Conservation (phyloP, 2,329 filamentous ascomycete genomes). For the Gyromitra esculenta region DNA sequence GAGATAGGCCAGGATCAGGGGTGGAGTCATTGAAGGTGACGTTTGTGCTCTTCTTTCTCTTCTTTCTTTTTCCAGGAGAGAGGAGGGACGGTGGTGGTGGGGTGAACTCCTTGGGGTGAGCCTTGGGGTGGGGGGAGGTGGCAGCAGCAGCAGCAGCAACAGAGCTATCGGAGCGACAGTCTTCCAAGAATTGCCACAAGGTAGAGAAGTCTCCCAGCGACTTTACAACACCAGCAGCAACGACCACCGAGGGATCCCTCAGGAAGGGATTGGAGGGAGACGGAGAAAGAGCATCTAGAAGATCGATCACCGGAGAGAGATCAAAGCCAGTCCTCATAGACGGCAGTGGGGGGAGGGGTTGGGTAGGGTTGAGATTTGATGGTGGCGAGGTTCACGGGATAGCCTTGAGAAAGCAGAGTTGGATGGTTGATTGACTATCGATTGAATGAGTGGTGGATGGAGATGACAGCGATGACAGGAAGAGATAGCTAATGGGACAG, state of each 20-base stretch:
- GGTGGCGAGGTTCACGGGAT: neutral
- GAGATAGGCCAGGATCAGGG: slow-evolving; percentile 2
- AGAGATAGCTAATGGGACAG: neutral
- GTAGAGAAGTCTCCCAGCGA: slow-evolving; percentile 51
- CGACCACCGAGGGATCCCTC: slow-evolving; percentile 18
- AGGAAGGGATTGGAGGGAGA: slow-evolving; percentile 20
- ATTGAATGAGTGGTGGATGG: neutral
- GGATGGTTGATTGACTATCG: neutral
- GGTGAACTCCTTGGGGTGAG: slow-evolving; percentile 13
- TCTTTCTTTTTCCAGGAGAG: slow-evolving; percentile 13
- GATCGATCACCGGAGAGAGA: slow-evolving; percentile 47
- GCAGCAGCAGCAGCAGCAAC: neutral
- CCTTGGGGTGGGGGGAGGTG: neutral
- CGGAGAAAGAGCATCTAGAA: slow-evolving; percentile 44
- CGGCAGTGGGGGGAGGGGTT: slow-evolving; percentile 9
- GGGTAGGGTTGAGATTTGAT: neutral
- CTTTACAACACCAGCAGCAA: slow-evolving; percentile 27
- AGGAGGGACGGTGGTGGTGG: slow-evolving; percentile 22
- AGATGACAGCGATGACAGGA: neutral
- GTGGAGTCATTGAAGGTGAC: slow-evolving; percentile 9
- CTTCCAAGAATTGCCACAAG: slow-evolving; percentile 49
- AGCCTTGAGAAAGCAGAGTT: neutral
- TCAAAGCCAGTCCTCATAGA: slow-evolving; percentile 49
- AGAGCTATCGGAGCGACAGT: slow-evolving; percentile 19
- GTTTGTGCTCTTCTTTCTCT: slow-evolving; percentile 5